Percentiles rank a stretch among this genome's conserved stretches.
These are phyloP conservation scores for Monotropa hypopitys DNA, from an alignment of 179 eudicot species.

Conservation along the genomic window DNA sequence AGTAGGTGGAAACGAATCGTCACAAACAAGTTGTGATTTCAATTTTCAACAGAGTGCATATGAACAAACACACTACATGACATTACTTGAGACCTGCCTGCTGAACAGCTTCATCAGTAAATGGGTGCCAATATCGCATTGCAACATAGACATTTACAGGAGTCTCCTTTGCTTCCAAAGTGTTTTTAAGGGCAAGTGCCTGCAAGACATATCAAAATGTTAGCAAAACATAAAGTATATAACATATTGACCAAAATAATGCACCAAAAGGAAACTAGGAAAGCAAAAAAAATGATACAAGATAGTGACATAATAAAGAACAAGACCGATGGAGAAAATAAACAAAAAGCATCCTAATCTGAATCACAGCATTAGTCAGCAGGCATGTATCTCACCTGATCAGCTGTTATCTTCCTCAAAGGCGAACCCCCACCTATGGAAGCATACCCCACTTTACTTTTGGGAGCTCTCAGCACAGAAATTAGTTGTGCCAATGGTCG, in stretches of 20 bases:
- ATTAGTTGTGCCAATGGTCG: slow-evolving; percentile 78
- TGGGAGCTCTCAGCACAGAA: slow-evolving; percentile 72
- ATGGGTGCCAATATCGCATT: slow-evolving; percentile 98
- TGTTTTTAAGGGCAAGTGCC: slow-evolving; percentile 68
- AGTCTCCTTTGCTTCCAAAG: slow-evolving; percentile 54
- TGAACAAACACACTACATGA: not conserved
- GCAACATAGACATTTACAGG: slow-evolving; percentile 78
- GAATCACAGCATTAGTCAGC: not conserved
- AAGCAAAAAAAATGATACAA: not conserved
- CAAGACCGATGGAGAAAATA: not conserved
- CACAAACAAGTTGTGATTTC: not conserved
- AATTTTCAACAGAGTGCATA: not conserved
- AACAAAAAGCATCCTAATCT: not conserved
- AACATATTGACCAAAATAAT: not conserved
- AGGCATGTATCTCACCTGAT: slow-evolving; percentile 46
- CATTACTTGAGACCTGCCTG: slow-evolving; percentile 36
- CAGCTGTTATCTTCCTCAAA: slow-evolving; percentile 77
- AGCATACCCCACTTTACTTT: slow-evolving; percentile 96
- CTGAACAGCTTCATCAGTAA: slow-evolving; percentile 82
- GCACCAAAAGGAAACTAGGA: not conserved
- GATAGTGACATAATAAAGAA: not conserved
- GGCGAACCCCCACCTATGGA: slow-evolving; percentile 98
- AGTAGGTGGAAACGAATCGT: not conserved
- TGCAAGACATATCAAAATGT: slow-evolving; percentile 18
- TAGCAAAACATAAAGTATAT: not conserved